These are phyloP conservation scores for Tricholoma terreum DNA, from an alignment of 768 basidiomycete genomes.

Conservation along the genomic window DNA sequence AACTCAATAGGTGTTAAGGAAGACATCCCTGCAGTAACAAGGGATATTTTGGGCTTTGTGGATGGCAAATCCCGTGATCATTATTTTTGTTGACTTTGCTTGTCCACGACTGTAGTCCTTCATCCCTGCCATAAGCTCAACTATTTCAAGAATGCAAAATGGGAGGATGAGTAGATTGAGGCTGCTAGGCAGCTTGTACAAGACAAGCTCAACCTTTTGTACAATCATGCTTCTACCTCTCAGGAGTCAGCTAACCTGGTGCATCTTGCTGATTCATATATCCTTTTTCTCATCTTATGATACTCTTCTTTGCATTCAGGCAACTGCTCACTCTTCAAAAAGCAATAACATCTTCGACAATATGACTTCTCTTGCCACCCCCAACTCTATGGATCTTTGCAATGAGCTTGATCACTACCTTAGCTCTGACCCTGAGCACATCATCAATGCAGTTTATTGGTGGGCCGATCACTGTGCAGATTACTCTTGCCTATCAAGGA, in stretches of 20 bases:
- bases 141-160: slow-evolving; percentile 29
- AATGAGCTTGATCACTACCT: slow-evolving; percentile 27
- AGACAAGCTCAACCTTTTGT: slow-evolving; percentile 15
- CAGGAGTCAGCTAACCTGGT: slow-evolving; percentile 17
- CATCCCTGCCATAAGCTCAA: slow-evolving; percentile 33
- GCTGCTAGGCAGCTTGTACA: slow-evolving; percentile 19
- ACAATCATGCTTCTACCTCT: background rate
- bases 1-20: too few species aligned
- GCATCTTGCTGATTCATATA: background rate
- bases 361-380: background rate
- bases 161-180: slow-evolving; percentile 28
- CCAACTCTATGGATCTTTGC: background rate
- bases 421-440: slow-evolving; percentile 13
- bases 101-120: too few species aligned
- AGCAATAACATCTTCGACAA: background rate
- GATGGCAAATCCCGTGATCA: too few species aligned
- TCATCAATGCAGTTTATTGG: slow-evolving; percentile 22
- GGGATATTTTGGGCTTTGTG: too few species aligned
- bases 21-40: too few species aligned
- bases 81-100: too few species aligned
- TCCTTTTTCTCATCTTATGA: background rate
- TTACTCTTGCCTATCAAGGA: slow-evolving; percentile 24
- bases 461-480: slow-evolving; percentile 16
- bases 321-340: too few species aligned
- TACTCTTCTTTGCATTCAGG: background rate